Base-by-base conservation (phyloP, 2,329 filamentous ascomycete species). In the Exserohilum rostratum region DNA sequence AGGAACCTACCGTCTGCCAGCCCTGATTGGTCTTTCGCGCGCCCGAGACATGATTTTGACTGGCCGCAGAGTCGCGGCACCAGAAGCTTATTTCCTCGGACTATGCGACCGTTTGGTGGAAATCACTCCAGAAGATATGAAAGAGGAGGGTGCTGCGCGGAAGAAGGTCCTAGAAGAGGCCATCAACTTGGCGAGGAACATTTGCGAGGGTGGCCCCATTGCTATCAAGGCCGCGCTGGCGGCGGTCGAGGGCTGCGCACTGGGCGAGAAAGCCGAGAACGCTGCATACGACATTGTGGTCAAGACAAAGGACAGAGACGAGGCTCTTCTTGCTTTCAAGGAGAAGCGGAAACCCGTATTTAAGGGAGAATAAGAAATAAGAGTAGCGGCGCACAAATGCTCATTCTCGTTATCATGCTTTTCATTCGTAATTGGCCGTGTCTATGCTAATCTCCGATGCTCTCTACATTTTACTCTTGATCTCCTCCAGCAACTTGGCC, bases 31-130 rank as follows among this genome's bases (percentile, higher is more conserved):
- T 5, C 78, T 89, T 20, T 81, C 83, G 22, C 87, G 92, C 50
- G 95, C 95, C n/a, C 84, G 93, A 46, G 93, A 99, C 75, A 79
- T 98, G 67, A 89, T 98, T 46, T 81, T 98, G 7, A 98, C 93
- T 0, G 95, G 95, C 3, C 85, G 95, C n/a, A 83, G 91, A 38
- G 90, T 99, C 11, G 83, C 83, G 7, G 93, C 87, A 0, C 80
- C 90, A 1, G 95, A 98, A 78, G 91, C 95, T 0, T 96, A 96
- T 77, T 95, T 96, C 74, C 78, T 97, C 15, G 95, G 95, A 1
- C 82, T 99, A 30, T 93, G 90, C 39, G 92, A 98, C 77, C 83
- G 93, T n/a, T 78, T 98, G 27, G 91, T 97, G 20, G 90, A 97
- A 76, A 83, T 96, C 18, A 77, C 85, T 18, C 84, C 85, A 5